These are phyloP conservation scores for Oleoguttula mirabilis DNA, from an alignment of 495 filamentous ascomycete genomes.

Conservation along the genomic window DNA sequence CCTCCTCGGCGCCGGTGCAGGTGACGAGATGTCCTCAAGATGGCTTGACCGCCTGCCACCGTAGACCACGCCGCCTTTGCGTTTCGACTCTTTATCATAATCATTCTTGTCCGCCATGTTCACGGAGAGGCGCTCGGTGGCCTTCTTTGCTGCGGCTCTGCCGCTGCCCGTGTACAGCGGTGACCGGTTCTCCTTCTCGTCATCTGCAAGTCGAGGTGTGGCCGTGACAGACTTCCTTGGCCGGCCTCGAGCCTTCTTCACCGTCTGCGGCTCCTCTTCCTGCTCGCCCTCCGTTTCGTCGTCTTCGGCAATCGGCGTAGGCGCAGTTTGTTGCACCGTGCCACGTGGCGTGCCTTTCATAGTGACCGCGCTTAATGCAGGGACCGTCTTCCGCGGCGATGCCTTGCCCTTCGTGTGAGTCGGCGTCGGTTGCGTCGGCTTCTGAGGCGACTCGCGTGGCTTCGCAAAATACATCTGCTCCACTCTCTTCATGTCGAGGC, in stretches of 20 bases:
- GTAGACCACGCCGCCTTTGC: conserved; percentile 69
- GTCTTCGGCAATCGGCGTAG: conserved; percentile 6
- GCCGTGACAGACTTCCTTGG: conserved; percentile 7
- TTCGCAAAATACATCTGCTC: conserved; percentile 44
- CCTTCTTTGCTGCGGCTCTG: conserved; percentile 76
- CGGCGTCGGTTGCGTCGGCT: not conserved
- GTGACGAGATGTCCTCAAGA: conserved; percentile 17
- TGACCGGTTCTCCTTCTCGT: conserved; percentile 76
- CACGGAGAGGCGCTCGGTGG: conserved; percentile 60
- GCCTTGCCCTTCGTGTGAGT: not conserved
- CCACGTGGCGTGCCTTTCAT: not conserved
- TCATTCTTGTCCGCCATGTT: conserved; percentile 71
- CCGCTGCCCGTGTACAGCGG: conserved; percentile 59
- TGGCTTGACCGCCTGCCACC: conserved; percentile 50
- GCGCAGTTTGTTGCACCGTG: not conserved
- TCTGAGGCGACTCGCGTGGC: conserved; percentile 9
- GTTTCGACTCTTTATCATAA: conserved; percentile 89
- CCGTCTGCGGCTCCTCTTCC: conserved; percentile 12
- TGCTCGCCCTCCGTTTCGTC: conserved; percentile 2
- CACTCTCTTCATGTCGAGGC: conserved; percentile 44
- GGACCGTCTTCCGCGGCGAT: conserved; percentile 4
- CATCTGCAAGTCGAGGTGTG: conserved; percentile 10
- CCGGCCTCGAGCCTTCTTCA: conserved; percentile 10
- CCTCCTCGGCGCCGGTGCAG: conserved; percentile 11
- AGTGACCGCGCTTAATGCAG: conserved; percentile 1